Evolutionary conservation across 345 rosid species (phyloP).

Genomic region (Arabis hirsuta): DNA sequence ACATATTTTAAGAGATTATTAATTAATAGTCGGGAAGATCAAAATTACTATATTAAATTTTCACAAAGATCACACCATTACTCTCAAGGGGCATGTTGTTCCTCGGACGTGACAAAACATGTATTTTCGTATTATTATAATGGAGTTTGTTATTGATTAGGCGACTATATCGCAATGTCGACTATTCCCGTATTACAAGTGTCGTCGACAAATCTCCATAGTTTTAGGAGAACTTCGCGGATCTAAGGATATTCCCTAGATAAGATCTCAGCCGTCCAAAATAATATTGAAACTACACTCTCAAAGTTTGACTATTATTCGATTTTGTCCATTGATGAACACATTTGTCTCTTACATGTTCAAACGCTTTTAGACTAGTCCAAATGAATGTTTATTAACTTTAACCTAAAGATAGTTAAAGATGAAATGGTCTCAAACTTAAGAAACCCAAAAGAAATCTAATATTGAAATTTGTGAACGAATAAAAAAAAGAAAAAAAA

Average conservation of each 20-base stretch:
- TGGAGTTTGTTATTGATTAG: slow-evolving; percentile 2
- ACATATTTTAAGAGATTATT: slow-evolving; percentile 10
- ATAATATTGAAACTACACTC: slow-evolving; percentile 25
- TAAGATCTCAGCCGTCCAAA: slow-evolving; percentile 38
- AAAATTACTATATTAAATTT: not conserved
- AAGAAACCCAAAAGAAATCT: not conserved
- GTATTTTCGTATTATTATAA: slow-evolving; percentile 29
- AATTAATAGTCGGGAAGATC: slow-evolving; percentile 13
- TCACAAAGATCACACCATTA: slow-evolving; percentile 31
- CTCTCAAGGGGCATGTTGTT: slow-evolving; percentile 45
- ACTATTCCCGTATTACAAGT: slow-evolving; percentile 11
- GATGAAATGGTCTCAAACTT: not conserved
- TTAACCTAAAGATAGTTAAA: not conserved
- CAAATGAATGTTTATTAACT: not conserved
- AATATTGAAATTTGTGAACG: not conserved
- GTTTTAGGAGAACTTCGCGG: slow-evolving; percentile 40
- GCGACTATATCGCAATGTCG: slow-evolving; percentile 13
- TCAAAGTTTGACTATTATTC: slow-evolving; percentile 32
- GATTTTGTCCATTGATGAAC: slow-evolving; percentile 17
- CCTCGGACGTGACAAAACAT: slow-evolving; percentile 46
- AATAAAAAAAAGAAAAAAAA: no score
- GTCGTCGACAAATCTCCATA: slow-evolving; percentile 38
- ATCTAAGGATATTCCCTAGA: slow-evolving; percentile 26
- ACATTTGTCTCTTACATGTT: slow-evolving; percentile 9
- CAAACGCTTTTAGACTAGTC: not conserved